phyloP scores from a whole-genome alignment of 805 yeast genomes.

The Cyberlindnera maritima region DNA sequence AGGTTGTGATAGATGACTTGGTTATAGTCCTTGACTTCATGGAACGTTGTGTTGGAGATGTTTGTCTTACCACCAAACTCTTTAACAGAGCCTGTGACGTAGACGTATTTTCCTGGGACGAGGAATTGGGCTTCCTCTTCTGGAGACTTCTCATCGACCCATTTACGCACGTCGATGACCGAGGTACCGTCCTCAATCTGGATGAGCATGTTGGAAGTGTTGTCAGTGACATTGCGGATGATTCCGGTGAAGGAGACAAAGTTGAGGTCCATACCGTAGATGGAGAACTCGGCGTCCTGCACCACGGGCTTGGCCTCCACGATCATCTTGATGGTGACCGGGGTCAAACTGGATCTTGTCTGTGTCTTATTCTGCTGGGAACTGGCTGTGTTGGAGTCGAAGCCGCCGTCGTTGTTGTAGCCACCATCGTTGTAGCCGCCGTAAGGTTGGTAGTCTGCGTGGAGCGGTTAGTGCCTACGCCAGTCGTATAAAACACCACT shows the following conservation, averaged over 20 bases:
- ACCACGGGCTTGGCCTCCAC: slow-evolving; percentile 55
- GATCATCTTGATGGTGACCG: slow-evolving; percentile 75
- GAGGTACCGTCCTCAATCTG: slow-evolving; percentile 83
- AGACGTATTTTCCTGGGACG: slow-evolving; percentile 55
- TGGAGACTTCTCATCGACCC: slow-evolving; percentile 47
- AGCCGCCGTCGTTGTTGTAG: slow-evolving; percentile 34
- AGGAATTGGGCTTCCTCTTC: slow-evolving; percentile 32
- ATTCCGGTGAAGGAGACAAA: slow-evolving; percentile 69
- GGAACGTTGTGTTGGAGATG: slow-evolving; percentile 61
- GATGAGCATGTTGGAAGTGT: slow-evolving; percentile 51
- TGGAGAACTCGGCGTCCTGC: slow-evolving; percentile 65
- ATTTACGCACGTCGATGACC: slow-evolving; percentile 56
- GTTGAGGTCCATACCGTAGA: slow-evolving; percentile 58
- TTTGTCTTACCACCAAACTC: slow-evolving; percentile 64
- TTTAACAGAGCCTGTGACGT: slow-evolving; percentile 52
- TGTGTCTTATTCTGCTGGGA: slow-evolving; percentile 28
- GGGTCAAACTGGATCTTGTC: slow-evolving; percentile 43
- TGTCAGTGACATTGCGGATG: slow-evolving; percentile 60
- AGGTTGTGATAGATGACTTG: slow-evolving; percentile 67
- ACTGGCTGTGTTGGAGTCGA: slow-evolving; percentile 34
- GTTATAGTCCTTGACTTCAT: slow-evolving; percentile 58
- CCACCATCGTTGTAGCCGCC: slow-evolving; percentile 28
- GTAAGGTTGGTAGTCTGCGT: slow-evolving; percentile 36
- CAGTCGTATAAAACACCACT: no score
- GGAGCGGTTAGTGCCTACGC: no score